phyloP scores from a whole-genome alignment of 1,139 yeast genomes.

The Taiozyma onychis region DNA sequence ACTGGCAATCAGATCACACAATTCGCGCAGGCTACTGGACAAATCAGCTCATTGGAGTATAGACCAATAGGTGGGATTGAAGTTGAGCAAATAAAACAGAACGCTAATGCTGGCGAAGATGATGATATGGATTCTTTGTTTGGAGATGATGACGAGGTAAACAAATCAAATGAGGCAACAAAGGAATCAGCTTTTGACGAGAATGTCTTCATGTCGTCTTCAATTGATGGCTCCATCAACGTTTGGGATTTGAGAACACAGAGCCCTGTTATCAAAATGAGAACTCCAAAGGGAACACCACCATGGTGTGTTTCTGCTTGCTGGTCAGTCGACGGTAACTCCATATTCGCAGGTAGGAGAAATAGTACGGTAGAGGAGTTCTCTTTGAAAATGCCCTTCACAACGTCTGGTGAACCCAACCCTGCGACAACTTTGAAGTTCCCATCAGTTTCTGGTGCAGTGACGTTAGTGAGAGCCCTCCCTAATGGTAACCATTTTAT shows the following conservation, averaged over 20 bases:
- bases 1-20: constrained; percentile 50
- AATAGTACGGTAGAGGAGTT: constrained; percentile 86
- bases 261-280: constrained; percentile 45
- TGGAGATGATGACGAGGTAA: constrained; percentile 24
- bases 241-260: constrained; percentile 76
- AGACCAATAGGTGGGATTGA: constrained; percentile 65
- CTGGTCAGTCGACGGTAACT: constrained; percentile 84
- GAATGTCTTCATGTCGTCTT: constrained; percentile 66
- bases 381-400: constrained; percentile 55
- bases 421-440: constrained; percentile 60
- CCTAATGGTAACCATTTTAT: constrained; percentile 76
- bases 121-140: constrained; percentile 34
- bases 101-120: constrained; percentile 44
- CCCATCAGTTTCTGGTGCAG: constrained; percentile 90
- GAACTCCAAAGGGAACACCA: constrained; percentile 63
- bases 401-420: constrained; percentile 33
- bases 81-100: constrained; percentile 20
- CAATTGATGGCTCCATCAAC: constrained; percentile 77
- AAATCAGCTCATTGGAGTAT: constrained; percentile 70
- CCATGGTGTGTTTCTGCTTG: constrained; percentile 96
- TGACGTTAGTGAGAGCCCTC: constrained; percentile 71
- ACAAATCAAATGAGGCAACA: constrained; percentile 1
- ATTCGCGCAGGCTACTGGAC: constrained; percentile 62
- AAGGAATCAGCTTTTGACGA: constrained; percentile 34
- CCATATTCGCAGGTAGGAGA: constrained; percentile 79